phyloP scores from a whole-genome alignment of 176 grass and related monocot genomes.

The Tillandsia leiboldiana region DNA sequence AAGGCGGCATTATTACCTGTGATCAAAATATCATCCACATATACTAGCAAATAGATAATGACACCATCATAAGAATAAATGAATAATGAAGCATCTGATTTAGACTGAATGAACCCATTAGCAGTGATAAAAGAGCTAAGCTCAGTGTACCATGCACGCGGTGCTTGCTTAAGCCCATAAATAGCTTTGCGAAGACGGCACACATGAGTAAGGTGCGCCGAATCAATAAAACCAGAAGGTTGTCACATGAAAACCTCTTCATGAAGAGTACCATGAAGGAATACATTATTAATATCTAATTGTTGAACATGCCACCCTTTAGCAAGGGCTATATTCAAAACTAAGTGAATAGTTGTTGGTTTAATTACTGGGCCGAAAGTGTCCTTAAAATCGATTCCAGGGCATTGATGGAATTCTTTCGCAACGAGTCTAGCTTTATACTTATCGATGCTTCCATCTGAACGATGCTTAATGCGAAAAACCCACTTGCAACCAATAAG shows the following conservation, averaged over 20 bases:
- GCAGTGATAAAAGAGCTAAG: not conserved
- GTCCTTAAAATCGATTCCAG: not conserved
- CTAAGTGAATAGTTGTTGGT: not conserved
- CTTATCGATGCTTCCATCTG: slow-evolving; percentile 13
- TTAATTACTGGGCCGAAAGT: slow-evolving; percentile 9
- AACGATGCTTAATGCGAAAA: not conserved
- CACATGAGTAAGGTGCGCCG: not conserved
- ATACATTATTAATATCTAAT: slow-evolving; percentile 9
- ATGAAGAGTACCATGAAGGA: not conserved
- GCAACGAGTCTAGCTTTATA: slow-evolving; percentile 12
- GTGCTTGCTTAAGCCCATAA: slow-evolving; percentile 13
- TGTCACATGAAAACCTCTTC: slow-evolving; percentile 8
- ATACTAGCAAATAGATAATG: not conserved
- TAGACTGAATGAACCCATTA: not conserved
- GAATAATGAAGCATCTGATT: slow-evolving; percentile 2
- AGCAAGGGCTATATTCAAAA: not conserved
- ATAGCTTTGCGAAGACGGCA: not conserved
- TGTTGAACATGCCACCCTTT: not conserved
- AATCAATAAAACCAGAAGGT: slow-evolving; percentile 3
- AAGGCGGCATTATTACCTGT: not conserved
- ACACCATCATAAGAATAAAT: not conserved
- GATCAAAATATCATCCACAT: slow-evolving; percentile 9
- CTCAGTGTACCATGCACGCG: slow-evolving; percentile 3
- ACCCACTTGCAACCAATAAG: slow-evolving; percentile 3
- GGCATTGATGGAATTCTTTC: not conserved